phyloP scores from a whole-genome alignment of 208 protist species.

The Trypanosoma vivax region DNA sequence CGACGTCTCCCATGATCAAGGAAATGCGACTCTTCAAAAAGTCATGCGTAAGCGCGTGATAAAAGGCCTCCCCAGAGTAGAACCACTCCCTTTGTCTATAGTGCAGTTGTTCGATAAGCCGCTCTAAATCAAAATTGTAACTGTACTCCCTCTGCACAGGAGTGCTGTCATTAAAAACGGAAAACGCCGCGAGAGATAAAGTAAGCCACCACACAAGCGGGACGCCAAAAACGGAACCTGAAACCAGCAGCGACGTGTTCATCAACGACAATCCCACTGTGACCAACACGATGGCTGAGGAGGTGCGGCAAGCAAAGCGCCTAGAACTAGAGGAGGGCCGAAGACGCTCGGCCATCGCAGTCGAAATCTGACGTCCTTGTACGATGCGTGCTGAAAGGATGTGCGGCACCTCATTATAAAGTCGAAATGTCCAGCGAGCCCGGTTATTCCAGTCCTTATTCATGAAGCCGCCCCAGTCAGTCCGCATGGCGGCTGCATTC shows the following conservation, averaged over 20 bases:
- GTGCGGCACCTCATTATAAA: conserved; percentile 82
- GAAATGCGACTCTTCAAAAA: conserved; percentile 51
- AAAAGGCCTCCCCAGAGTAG: conserved; percentile 51
- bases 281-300: conserved; percentile 48
- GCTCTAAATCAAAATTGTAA: conserved; percentile 42
- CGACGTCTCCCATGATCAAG: conserved; percentile 33
- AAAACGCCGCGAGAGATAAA: conserved; percentile 44
- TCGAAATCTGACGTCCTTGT: conserved; percentile 33
- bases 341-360: conserved; percentile 42
- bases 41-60: conserved; percentile 34
- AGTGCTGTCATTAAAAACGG: conserved; percentile 31
- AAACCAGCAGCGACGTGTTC: conserved; percentile 66
- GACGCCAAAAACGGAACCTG: conserved; percentile 39
- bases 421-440: conserved; percentile 63
- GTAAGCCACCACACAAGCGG: conserved; percentile 76
- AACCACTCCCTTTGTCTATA: conserved; percentile 51
- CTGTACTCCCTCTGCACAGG: conserved; percentile 66
- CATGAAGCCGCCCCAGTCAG: conserved; percentile 43
- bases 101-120: conserved; percentile 41
- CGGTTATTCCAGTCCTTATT: conserved; percentile 49
- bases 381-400: conserved; percentile 49
- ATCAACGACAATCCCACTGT: conserved; percentile 48
- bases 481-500: conserved; percentile 59
- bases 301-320: conserved; percentile 45
- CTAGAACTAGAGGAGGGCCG: conserved; percentile 36